phyloP scores from a whole-genome alignment of 495 filamentous ascomycete species.

The Penicillium verhagenii region DNA sequence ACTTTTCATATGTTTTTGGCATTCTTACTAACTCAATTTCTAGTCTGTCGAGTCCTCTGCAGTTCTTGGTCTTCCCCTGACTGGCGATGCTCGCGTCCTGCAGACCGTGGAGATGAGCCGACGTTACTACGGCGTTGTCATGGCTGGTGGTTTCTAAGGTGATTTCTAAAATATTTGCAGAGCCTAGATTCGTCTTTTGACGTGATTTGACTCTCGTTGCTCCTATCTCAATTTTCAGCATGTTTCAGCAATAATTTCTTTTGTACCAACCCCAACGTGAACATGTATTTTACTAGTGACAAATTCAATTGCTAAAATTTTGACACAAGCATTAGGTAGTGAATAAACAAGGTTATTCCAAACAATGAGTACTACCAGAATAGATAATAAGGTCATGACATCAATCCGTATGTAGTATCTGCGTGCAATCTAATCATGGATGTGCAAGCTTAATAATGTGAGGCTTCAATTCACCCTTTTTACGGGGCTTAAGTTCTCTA shows the following conservation, averaged over 20 bases:
- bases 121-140: conserved; percentile 59
- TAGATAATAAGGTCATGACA: no score
- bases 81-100: conserved; percentile 65
- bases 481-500: no score
- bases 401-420: no score
- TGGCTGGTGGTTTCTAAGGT: conserved; percentile 46
- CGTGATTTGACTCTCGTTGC: not conserved
- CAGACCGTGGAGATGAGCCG: conserved; percentile 68
- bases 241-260: conserved; percentile 1
- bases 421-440: no score
- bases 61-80: conserved; percentile 66
- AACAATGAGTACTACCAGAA: no score
- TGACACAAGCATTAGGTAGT: no score
- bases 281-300: conserved; percentile 8
- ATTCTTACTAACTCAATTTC: conserved; percentile 16
- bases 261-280: conserved; percentile 6
- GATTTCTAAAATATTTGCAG: not conserved
- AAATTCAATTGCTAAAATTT: not conserved
- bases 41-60: conserved; percentile 43
- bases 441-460: no score
- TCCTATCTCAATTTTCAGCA: not conserved
- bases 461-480: no score
- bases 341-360: no score
- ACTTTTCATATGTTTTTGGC: not conserved
- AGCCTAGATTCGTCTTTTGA: not conserved